Conservation (phyloP, 75 land plant genomes). For the Ceratopteris richardii region DNA sequence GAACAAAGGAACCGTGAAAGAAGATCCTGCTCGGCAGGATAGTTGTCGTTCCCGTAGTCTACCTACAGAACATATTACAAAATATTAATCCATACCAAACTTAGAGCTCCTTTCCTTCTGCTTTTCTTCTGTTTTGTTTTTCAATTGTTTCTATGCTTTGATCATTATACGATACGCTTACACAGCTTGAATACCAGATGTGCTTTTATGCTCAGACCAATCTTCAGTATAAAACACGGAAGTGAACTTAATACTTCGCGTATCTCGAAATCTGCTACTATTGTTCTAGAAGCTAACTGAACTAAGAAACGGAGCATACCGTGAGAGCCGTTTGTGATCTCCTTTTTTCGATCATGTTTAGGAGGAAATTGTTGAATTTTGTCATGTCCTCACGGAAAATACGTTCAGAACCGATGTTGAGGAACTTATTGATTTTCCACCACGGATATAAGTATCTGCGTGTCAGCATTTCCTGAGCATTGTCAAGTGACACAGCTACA, state of each 20-base stretch:
- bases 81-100: neutral
- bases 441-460: slow-evolving; percentile 6
- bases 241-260: too few relatives aligned
- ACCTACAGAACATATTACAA: too few relatives aligned
- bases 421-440: slow-evolving; percentile 6
- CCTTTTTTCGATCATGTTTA: slow-evolving; percentile 14
- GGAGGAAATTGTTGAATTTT: slow-evolving; percentile 25
- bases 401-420: slow-evolving; percentile 17
- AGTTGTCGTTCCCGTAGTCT: neutral
- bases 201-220: too few relatives aligned
- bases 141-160: neutral
- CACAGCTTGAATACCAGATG: neutral
- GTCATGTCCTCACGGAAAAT: slow-evolving; percentile 8
- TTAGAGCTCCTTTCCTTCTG: neutral
- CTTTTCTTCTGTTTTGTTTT: neutral
- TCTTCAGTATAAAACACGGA: too few relatives aligned
- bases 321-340: neutral
- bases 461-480: slow-evolving; percentile 16
- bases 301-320: neutral
- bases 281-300: neutral
- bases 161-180: neutral
- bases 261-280: neutral
- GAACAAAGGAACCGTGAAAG: slow-evolving; percentile 22
- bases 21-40: slow-evolving; percentile 11
- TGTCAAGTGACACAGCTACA: slow-evolving; percentile 21